Base-by-base conservation (phyloP, 495 filamentous ascomycete genomes). In the Aspergillus sparsus region DNA sequence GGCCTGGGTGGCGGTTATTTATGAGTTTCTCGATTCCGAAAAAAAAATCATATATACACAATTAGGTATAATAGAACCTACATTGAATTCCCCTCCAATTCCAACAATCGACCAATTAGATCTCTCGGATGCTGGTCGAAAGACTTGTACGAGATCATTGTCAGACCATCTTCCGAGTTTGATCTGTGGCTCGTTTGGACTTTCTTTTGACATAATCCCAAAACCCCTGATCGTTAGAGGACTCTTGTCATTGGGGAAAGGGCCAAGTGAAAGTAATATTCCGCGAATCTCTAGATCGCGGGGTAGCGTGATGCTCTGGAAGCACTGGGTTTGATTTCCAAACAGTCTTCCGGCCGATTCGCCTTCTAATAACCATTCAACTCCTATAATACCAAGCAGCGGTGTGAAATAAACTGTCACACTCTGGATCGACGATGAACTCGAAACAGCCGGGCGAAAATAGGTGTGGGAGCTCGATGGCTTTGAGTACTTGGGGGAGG, bases 141-240 rank as follows among this genome's bases (percentile, higher is more conserved):
- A 46, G n/a, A 46, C 15, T 13, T 46, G 5, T 13, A 46, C 42
- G 13, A 46, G 42, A 16, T 46, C 42, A 16, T 46, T 16, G 13
- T 46, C 42, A 6, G 42, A n/a, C 42, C 42, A 46, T 46, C 42
- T 46, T 12, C 42, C 42, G 11, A 46, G 42, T 16, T 16, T 46
- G 11, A 46, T 16, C 42, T 16, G 42, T 13, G 42, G 42, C 11
- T 46, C 13, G 42, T 15, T 3, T 7, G 42, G 42, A 16, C 15
- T 46, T 13, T 16, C 42, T 16, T 46, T 16, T 2, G 42, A 46
- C 15, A 46, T 8, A 16, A 46, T 13, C 2, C 42, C 42, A 16
- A 46, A 16, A 4, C 42, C 42, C 3, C 42, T 5, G 42, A 16
- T 16, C 4, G 7, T n/a, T 16, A 13, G 42, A 16, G n/a, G 7